Conservation (phyloP, 2,329 filamentous ascomycete species). For the Pseudogymnoascus sp. region DNA sequence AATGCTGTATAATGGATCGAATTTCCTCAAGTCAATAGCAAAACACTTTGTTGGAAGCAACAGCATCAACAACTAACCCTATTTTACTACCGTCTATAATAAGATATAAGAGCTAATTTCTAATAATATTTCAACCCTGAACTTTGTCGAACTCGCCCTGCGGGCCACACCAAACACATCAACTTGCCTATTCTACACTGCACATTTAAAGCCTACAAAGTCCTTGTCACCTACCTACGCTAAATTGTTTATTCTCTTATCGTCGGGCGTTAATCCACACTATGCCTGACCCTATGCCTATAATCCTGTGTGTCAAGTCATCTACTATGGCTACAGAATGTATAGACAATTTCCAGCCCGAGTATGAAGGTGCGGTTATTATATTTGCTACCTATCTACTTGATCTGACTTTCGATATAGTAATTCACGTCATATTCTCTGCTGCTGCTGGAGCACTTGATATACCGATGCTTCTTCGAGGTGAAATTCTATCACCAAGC, state of each 20-base stretch:
- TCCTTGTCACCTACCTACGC: background rate
- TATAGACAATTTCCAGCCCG: background rate
- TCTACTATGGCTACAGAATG: background rate
- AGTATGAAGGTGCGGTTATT: background rate
- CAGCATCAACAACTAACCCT: background rate
- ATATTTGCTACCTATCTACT: background rate
- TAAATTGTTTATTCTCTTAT: background rate
- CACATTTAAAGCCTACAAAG: background rate
- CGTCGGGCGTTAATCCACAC: background rate
- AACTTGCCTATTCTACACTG: background rate
- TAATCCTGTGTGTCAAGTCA: background rate
- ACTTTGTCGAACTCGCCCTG: too few relatives aligned
- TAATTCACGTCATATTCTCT: constrained; percentile 12
- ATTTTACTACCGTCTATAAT: background rate
- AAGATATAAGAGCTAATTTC: too few relatives aligned
- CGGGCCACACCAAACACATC: background rate
- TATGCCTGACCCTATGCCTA: background rate
- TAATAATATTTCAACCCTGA: too few relatives aligned
- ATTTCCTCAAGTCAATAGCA: background rate
- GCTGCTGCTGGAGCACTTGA: background rate
- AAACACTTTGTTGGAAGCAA: background rate
- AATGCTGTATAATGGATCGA: background rate
- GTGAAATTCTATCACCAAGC: constrained; percentile 5
- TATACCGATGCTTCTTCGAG: constrained; percentile 11
- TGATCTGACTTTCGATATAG: constrained; percentile 5